phyloP scores from a whole-genome alignment of 306 rosid genomes.

The Dryas octopetala region DNA sequence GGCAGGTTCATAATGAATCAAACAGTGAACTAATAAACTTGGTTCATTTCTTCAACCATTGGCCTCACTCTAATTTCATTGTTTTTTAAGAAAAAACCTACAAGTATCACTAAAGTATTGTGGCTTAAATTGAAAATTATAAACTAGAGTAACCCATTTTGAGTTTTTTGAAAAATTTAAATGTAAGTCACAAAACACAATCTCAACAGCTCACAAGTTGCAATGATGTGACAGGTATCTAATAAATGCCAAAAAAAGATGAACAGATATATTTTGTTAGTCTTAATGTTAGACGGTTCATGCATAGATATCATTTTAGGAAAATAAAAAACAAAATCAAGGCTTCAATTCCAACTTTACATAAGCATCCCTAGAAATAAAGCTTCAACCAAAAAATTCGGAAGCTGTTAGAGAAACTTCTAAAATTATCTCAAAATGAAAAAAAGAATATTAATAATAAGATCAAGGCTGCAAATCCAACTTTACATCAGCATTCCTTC shows the following conservation, averaged over 20 bases:
- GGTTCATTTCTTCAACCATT: not conserved
- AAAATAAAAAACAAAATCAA: not conserved
- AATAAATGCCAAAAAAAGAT: not conserved
- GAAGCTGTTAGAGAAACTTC: too few species aligned
- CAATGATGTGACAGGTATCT: not conserved
- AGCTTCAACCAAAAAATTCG: too few species aligned
- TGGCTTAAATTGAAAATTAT: too few species aligned
- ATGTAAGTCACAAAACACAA: not conserved
- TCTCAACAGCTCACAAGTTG: not conserved
- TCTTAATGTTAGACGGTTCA: not conserved
- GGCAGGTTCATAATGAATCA: not conserved
- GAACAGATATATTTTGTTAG: not conserved
- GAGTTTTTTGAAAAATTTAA: not conserved
- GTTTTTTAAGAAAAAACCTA: too few species aligned
- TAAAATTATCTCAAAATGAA: too few species aligned
- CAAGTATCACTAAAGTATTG: too few species aligned
- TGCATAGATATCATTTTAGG: not conserved
- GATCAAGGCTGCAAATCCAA: too few species aligned
- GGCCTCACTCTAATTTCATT: not conserved
- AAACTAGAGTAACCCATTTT: not conserved
- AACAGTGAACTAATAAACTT: not conserved
- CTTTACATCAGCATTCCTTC: too few species aligned
- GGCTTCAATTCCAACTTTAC: not conserved
- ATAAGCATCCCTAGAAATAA: too few species aligned
- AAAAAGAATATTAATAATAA: too few species aligned